Evolutionary conservation across 306 rosid genomes (phyloP), one percentile per base, ranked within the genome.

Genomic region (Inga oerstediana): DNA sequence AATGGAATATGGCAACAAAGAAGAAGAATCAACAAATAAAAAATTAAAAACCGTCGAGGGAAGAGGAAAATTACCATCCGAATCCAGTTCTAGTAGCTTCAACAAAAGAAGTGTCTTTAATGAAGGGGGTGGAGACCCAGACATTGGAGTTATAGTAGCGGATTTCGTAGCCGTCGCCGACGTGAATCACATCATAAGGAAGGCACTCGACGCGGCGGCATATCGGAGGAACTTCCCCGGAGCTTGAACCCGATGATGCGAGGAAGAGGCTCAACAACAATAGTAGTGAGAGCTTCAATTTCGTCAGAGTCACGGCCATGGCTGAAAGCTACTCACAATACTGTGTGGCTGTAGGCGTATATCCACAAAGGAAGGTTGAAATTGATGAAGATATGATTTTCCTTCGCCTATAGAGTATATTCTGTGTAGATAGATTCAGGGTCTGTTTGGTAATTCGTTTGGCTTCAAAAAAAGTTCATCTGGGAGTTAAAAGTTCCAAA

Each of bases 171-270:
- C 85, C 92, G 8, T 88, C 74, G 22, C 92, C 94, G 1, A 62
- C 66, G 8, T 87, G 78, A 32, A 92, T 54, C 6, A 84, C 81
- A 20, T 88, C 89, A 66, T 85, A 89, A 30, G 35, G 72, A 8
- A 94, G 97, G 66, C 98, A 94, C 91, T 92, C 98, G 43, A 92
- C 87, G 76, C 91, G 85, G 2, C 80, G 75, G 85, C 97, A 92
- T n/a, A 90, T 66, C 11, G 91, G 90, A 11, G 93, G 90, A 83
- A 89, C 69, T 2, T 41, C 45, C 24, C 34, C 86, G 43, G 88
- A 78, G 69, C 71, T 78, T 69, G 87, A 83, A 79, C 76, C 56
- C 3, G 17, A 16, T 24, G 91, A 85, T 8, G 12, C 84, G 80
- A 94, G 75, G 39, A 94, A 67, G 88, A 94, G 68, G 87, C 78